phyloP scores from a whole-genome alignment of 2,329 filamentous ascomycete genomes.

The Penicillium sclerotigenum region DNA sequence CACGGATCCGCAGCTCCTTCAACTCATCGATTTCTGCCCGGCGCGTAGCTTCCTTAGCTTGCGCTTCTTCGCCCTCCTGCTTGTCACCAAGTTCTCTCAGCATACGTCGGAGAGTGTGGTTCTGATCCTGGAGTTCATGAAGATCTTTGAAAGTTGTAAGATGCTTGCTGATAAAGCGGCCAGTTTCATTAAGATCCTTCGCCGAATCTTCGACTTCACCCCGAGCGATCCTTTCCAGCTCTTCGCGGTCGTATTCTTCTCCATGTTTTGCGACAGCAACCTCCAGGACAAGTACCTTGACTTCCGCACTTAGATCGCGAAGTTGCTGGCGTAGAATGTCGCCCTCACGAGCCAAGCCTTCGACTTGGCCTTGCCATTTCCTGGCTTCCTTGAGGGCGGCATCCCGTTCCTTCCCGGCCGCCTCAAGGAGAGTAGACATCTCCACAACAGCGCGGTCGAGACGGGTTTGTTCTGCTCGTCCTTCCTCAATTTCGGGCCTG shows the following conservation, averaged over 20 bases:
- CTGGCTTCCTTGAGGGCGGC: constrained; percentile 71
- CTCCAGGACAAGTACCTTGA: constrained; percentile 87
- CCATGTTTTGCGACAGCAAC: constrained; percentile 72
- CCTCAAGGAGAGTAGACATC: constrained; percentile 79
- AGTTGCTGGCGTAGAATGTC: constrained; percentile 82
- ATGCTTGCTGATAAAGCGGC: constrained; percentile 82
- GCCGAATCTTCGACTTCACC: constrained; percentile 71
- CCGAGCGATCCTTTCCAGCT: constrained; percentile 72
- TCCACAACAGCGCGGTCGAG: constrained; percentile 77
- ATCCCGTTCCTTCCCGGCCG: constrained; percentile 77
- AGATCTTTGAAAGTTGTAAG: constrained; percentile 88
- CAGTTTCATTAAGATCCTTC: constrained; percentile 76
- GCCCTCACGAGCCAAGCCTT: constrained; percentile 60
- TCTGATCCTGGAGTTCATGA: constrained; percentile 80
- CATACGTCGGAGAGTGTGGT: constrained; percentile 76
- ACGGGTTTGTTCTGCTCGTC: constrained; percentile 75
- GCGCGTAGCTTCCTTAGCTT: constrained; percentile 55
- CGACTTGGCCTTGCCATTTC: constrained; percentile 72
- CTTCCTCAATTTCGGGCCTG: constrained; percentile 81
- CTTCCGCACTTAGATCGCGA: constrained; percentile 82
- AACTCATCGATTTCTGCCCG: constrained; percentile 65
- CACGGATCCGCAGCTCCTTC: constrained; percentile 67
- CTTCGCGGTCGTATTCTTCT: constrained; percentile 70
- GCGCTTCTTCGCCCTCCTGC: constrained; percentile 87
- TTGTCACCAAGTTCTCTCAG: constrained; percentile 80